Conservation (phyloP, 306 rosid genomes). For the Purshia tridentata region DNA sequence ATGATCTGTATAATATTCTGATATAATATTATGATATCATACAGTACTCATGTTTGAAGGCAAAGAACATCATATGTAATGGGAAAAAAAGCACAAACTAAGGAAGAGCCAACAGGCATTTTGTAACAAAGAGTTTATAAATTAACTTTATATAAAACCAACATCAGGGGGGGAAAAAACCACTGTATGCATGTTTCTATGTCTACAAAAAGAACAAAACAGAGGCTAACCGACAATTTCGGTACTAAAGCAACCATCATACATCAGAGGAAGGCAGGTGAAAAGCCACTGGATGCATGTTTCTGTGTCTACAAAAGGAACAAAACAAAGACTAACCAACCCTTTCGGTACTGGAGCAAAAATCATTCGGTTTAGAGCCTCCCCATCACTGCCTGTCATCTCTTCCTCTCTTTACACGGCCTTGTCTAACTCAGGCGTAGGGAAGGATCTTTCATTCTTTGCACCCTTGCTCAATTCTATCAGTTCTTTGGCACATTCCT, state of each 20-base stretch:
- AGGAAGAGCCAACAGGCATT: neutral
- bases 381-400: slow-evolving; percentile 13
- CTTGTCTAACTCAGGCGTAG: slow-evolving; percentile 24
- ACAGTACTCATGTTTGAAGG: neutral
- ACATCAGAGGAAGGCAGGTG: neutral
- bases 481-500: slow-evolving; percentile 17
- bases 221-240: neutral
- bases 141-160: neutral
- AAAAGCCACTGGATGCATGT: slow-evolving; percentile 7
- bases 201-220: slow-evolving; percentile 1
- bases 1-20: no score
- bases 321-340: slow-evolving; percentile 23
- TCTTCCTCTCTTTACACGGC: slow-evolving; percentile 16
- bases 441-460: slow-evolving; percentile 6
- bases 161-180: neutral
- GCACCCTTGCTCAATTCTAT: slow-evolving; percentile 19
- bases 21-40: neutral
- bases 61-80: neutral
- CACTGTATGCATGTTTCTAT: neutral
- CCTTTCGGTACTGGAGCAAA: slow-evolving; percentile 23
- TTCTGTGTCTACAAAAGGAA: slow-evolving; percentile 4
- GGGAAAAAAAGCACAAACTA: neutral
- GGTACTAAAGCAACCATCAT: neutral
- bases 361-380: slow-evolving; percentile 23
- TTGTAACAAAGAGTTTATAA: neutral